phyloP scores from a whole-genome alignment of 2,329 filamentous ascomycete species.

The Didymella keratinophila region DNA sequence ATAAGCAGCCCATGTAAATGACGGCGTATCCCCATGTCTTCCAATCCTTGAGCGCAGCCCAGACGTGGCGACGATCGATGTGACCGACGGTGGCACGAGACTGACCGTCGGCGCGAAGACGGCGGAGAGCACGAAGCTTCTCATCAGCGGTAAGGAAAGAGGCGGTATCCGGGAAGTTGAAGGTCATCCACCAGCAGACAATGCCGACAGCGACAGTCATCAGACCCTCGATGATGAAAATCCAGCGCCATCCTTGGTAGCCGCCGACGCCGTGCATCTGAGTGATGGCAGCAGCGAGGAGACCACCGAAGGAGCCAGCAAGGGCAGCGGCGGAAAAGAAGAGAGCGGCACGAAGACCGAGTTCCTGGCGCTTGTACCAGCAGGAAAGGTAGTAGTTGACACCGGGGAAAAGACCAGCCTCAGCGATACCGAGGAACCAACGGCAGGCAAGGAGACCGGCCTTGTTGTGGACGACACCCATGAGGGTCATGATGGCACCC shows the following conservation, averaged over 20 bases:
- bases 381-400: slow-evolving; percentile 66
- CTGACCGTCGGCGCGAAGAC: slow-evolving; percentile 73
- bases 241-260: slow-evolving; percentile 52
- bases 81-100: slow-evolving; percentile 66
- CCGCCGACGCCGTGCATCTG: slow-evolving; percentile 67
- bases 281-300: slow-evolving; percentile 65
- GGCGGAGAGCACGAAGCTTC: slow-evolving; percentile 65
- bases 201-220: slow-evolving; percentile 48
- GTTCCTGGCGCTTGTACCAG: slow-evolving; percentile 64
- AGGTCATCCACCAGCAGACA: slow-evolving; percentile 64
- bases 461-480: slow-evolving; percentile 55
- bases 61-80: slow-evolving; percentile 48
- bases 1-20: slow-evolving; percentile 69
- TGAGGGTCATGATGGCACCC: slow-evolving; percentile 60
- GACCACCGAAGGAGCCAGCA: slow-evolving; percentile 67
- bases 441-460: slow-evolving; percentile 47
- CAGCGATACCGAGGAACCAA: slow-evolving; percentile 50
- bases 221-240: slow-evolving; percentile 51
- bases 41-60: slow-evolving; percentile 58
- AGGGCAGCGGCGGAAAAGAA: slow-evolving; percentile 67
- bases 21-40: slow-evolving; percentile 63
- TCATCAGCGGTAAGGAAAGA: slow-evolving; percentile 63
- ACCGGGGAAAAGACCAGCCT: slow-evolving; percentile 50
- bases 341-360: slow-evolving; percentile 62
- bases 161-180: slow-evolving; percentile 69